Base-by-base conservation (phyloP, 495 filamentous ascomycete species). In the Trichoderma reesei region DNA sequence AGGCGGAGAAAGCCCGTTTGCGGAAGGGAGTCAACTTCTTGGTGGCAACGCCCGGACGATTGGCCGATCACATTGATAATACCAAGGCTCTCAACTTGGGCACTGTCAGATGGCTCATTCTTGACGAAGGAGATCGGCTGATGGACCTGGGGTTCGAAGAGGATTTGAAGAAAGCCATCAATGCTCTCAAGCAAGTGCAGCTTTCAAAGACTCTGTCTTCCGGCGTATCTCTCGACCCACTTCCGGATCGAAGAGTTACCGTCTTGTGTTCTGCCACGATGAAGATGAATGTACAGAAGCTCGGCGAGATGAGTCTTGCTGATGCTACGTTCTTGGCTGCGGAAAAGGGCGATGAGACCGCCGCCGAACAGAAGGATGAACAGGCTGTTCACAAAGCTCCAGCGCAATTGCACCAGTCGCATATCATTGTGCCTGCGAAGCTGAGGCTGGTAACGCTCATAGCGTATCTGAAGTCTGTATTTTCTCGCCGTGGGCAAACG, bases 141-240 rank as follows among this genome's bases (percentile, higher is more conserved):
- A 95, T 97, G 91, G 94, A 98, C 70, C 80, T 98, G 73, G 94
- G 94, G 0, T 98, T 98, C 68, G 94, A 97, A 75, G 84, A 96
- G 60, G 92, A 96, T 64, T 75, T 87, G 60, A 79, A 88, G 69
- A 86, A 80, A 31, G 96, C 98, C 69, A 83, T 98, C 6, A 76
- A 84, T 66, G 91, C 90, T 70, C 86, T 96, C 67, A 80, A 86
- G 61, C 67, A 78, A 54, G 77, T 82, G 38, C 73, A 76, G 38
- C 59, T 80, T 46, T 73, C 65, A 41, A 70, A 71, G n/a, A 67
- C 70, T 16, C 78, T 74, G 59, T 65, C 68, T 42, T 73, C 80
- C 64, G 75, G 80, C 51, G 66, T 78, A 42, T 63, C 68, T 38
- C 59, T 82, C 75, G 68, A 78, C 70, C 62, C 85, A 6, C 77